Conservation (phyloP, 495 filamentous ascomycete species). For the Trichoderma reesei region DNA sequence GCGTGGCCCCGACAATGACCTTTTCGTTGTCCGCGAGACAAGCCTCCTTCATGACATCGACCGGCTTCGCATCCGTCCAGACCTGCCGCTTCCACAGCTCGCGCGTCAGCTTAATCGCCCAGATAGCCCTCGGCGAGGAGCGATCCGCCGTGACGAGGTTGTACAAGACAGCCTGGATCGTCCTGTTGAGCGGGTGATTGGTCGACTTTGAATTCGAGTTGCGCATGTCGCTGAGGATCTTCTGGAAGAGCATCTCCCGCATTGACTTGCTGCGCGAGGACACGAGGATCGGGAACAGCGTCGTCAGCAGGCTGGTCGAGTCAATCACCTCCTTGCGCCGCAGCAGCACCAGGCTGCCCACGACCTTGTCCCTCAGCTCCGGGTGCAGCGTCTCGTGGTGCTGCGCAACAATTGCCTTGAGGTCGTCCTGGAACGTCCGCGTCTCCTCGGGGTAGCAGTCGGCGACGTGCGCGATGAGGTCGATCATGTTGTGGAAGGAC, state of each 20-base stretch:
- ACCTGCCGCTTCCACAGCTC: conserved; percentile 34
- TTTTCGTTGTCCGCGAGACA: conserved; percentile 77
- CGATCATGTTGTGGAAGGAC: conserved; percentile 73
- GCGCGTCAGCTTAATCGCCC: conserved; percentile 67
- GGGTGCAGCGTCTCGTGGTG: conserved; percentile 73
- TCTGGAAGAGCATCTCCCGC: conserved; percentile 73
- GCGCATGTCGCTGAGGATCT: conserved; percentile 83
- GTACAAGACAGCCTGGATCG: conserved; percentile 84
- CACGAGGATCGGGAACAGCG: conserved; percentile 84
- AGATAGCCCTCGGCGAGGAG: conserved; percentile 74
- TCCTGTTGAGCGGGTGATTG: conserved; percentile 86
- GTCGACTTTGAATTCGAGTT: conserved; percentile 72
- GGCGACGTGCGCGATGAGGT: conserved; percentile 84
- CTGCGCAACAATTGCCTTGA: conserved; percentile 66
- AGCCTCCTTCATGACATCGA: conserved; percentile 91
- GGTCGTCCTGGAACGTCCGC: conserved; percentile 64
- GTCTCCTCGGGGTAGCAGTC: conserved; percentile 83
- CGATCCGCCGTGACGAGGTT: conserved; percentile 81
- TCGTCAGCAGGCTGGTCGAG: conserved; percentile 70
- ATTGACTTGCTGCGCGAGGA: conserved; percentile 80
- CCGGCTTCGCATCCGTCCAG: conserved; percentile 57
- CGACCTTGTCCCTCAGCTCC: conserved; percentile 86
- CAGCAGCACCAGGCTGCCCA: conserved; percentile 78
- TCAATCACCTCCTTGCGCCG: conserved; percentile 87
- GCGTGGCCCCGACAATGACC: conserved; percentile 73